phyloP scores from a whole-genome alignment of 1,284 basidiomycete genomes.

The Sanguinoderma infundibulare region DNA sequence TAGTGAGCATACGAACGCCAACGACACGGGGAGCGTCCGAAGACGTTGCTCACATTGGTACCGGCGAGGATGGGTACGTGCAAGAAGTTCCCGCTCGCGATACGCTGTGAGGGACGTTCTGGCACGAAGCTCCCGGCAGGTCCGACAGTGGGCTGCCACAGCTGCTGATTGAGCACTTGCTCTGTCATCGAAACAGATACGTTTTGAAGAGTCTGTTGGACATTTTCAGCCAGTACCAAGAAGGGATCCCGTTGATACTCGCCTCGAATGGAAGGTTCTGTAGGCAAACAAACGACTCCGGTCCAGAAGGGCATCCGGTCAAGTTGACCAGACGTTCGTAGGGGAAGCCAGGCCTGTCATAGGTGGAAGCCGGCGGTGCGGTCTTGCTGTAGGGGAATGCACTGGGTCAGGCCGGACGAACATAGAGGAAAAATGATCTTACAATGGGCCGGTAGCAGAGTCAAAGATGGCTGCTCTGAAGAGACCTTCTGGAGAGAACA shows the following conservation, averaged over 20 bases:
- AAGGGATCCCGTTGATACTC: background rate
- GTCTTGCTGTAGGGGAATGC: constrained; percentile 49
- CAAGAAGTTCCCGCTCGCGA: constrained; percentile 53
- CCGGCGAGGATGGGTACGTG: constrained; percentile 60
- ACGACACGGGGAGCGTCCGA: background rate
- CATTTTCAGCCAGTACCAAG: background rate
- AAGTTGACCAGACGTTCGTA: constrained; percentile 51
- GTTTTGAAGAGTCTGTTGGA: constrained; percentile 48
- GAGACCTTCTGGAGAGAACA: constrained; percentile 45
- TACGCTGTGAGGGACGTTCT: constrained; percentile 50
- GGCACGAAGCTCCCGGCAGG: constrained; percentile 54
- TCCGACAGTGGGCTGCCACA: constrained; percentile 64
- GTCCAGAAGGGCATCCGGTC: constrained; percentile 50
- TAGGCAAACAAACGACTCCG: constrained; percentile 48
- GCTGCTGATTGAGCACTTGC: constrained; percentile 51
- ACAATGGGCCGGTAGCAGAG: constrained; percentile 62
- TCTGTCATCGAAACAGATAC: constrained; percentile 52
- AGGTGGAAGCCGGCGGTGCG: constrained; percentile 53
- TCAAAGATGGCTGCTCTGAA: constrained; percentile 61
- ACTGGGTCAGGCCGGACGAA: too few relatives aligned
- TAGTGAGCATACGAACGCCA: background rate
- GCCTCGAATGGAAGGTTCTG: constrained; percentile 54
- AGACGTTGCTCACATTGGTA: constrained; percentile 48
- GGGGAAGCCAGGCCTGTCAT: constrained; percentile 58
- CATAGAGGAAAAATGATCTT: constrained; percentile 28